Conservation (phyloP, 108 stramenopile genomes). For the Hondaea fermentalgiana region DNA sequence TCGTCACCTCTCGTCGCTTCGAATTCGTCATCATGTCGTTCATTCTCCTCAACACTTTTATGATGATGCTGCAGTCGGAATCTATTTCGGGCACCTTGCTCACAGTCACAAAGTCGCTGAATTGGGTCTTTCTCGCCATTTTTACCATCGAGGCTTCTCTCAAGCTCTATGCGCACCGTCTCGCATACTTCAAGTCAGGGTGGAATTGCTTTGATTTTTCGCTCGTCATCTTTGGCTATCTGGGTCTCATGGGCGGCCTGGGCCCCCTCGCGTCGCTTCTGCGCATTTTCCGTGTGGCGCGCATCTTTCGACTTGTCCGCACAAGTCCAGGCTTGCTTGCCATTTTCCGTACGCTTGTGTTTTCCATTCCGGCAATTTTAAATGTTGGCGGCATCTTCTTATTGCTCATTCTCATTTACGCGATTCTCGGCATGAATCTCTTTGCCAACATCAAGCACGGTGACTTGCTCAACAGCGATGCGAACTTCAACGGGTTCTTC, state of each 20-base stretch:
- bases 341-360: slow-evolving; percentile 17
- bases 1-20: slow-evolving; percentile 21
- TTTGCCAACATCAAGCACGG: slow-evolving; percentile 22
- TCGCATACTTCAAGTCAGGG: slow-evolving; percentile 34
- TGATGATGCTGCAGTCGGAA: slow-evolving; percentile 35
- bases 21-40: slow-evolving; percentile 36
- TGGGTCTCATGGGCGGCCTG: slow-evolving; percentile 16
- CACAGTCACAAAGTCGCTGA: slow-evolving; percentile 10
- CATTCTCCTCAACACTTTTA: slow-evolving; percentile 39
- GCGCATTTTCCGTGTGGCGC: slow-evolving; percentile 12
- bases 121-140: slow-evolving; percentile 33
- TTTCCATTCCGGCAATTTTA: slow-evolving; percentile 22
- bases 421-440: slow-evolving; percentile 32
- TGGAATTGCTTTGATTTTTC: slow-evolving; percentile 52
- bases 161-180: slow-evolving; percentile 34
- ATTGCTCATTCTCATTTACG: slow-evolving; percentile 33
- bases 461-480: slow-evolving; percentile 4
- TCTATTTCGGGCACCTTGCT: slow-evolving; percentile 15
- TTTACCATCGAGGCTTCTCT: slow-evolving; percentile 41
- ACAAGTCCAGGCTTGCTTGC: background rate
- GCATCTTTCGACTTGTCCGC: slow-evolving; percentile 27
- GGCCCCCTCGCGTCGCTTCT: slow-evolving; percentile 18
- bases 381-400: slow-evolving; percentile 29
- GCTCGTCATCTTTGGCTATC: slow-evolving; percentile 36
- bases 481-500: slow-evolving; percentile 27